phyloP scores from a whole-genome alignment of 1,284 basidiomycete species.

The Boletellus sp. region DNA sequence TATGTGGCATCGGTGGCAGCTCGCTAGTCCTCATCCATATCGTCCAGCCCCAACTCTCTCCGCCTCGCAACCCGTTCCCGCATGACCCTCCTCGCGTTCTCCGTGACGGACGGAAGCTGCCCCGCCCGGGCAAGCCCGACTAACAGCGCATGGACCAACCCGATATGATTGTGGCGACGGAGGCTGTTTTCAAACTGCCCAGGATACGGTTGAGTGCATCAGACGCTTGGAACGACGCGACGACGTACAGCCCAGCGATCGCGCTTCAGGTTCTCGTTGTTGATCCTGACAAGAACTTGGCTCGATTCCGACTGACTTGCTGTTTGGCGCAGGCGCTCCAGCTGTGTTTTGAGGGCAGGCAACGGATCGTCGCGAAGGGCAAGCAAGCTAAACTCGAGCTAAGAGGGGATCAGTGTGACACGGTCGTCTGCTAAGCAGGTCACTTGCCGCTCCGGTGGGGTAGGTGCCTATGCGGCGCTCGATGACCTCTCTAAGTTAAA shows the following conservation, averaged over 20 bases:
- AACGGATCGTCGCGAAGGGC: constrained; percentile 80
- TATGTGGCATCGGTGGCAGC: constrained; percentile 2
- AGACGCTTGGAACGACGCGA: constrained; percentile 6
- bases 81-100: constrained; percentile 37
- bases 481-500: constrained; percentile 78
- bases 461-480: constrained; percentile 85
- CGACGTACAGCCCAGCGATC: constrained; percentile 74
- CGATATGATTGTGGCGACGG: constrained; percentile 79
- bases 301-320: constrained; percentile 45
- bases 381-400: constrained; percentile 90
- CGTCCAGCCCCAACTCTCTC: constrained; percentile 25
- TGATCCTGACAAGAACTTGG: constrained; percentile 58
- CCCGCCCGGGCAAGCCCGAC: constrained; percentile 66
- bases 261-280: constrained; percentile 76
- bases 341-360: constrained; percentile 57
- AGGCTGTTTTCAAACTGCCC: constrained; percentile 77
- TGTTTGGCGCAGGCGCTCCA: constrained; percentile 46
- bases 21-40: constrained; percentile 29
- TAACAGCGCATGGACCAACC: constrained; percentile 69
- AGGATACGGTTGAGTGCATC: constrained; percentile 1
- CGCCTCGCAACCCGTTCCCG: constrained; percentile 29
- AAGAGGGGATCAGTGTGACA: constrained; percentile 7
- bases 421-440: constrained; percentile 5
- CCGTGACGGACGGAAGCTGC: constrained; percentile 47
- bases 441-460: constrained; percentile 73